phyloP scores from a whole-genome alignment of 1,139 yeast genomes.

The Lizanozyma gosingica region DNA sequence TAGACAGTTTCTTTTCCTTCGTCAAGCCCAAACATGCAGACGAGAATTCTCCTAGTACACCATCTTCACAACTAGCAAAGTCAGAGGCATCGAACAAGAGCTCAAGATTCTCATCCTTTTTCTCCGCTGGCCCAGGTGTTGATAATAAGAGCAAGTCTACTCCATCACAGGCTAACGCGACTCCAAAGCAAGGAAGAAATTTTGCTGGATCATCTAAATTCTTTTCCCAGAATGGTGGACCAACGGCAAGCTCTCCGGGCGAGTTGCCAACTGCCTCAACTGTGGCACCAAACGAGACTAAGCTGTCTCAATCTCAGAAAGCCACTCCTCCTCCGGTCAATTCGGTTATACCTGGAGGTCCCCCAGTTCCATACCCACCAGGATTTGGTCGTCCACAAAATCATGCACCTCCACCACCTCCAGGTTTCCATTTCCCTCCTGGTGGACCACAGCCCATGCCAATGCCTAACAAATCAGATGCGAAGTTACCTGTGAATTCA shows the following conservation, averaged over 20 bases:
- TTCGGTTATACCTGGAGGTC: background rate
- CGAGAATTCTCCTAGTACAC: constrained; percentile 1
- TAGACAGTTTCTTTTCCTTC: constrained; percentile 45
- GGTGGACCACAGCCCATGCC: constrained; percentile 1
- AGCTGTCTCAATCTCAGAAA: constrained; percentile 2
- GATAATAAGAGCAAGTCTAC: constrained; percentile 1
- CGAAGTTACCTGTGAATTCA: constrained; percentile 5
- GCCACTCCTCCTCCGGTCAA: constrained; percentile 1
- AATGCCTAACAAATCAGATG: background rate
- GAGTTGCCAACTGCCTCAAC: constrained; percentile 3
- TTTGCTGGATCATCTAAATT: background rate
- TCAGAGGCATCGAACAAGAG: constrained; percentile 17
- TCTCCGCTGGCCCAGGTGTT: constrained; percentile 11
- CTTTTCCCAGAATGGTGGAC: constrained; percentile 1
- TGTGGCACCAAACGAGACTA: constrained; percentile 3
- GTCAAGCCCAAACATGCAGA: constrained; percentile 19
- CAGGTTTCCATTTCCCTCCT: constrained; percentile 1
- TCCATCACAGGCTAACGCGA: constrained; percentile 6
- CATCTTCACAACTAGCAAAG: constrained; percentile 2
- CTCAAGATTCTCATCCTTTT: constrained; percentile 42
- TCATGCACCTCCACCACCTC: constrained; percentile 1
- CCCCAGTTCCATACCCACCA: background rate
- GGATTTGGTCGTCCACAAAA: background rate
- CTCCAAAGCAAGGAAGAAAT: constrained; percentile 2
- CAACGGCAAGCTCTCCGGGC: too few species aligned